These are phyloP conservation scores for Citrus hindsii DNA, from an alignment of 345 rosid genomes.

Conservation along the genomic window DNA sequence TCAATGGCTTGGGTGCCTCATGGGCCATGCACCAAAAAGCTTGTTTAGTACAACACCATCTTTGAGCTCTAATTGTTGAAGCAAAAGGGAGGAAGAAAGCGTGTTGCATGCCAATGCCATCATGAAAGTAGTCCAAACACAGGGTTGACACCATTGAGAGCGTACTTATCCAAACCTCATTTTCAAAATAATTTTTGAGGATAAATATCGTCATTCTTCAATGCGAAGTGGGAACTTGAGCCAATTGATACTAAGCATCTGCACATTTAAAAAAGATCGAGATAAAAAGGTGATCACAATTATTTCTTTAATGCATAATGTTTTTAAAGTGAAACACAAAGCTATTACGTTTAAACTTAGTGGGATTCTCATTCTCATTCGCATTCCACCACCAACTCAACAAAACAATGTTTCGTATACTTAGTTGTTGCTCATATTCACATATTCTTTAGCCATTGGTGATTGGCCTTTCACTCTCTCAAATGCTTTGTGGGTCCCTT, in stretches of 20 bases:
- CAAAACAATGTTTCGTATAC: neutral
- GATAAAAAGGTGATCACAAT: conserved; percentile 15
- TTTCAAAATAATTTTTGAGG: neutral
- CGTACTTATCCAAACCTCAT: neutral
- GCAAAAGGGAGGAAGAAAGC: neutral
- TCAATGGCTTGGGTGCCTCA: too few species aligned
- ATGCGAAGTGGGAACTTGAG: neutral
- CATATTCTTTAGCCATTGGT: conserved; percentile 25
- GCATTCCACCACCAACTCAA: conserved; percentile 6
- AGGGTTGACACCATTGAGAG: neutral
- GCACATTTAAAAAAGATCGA: neutral
- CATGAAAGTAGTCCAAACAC: neutral
- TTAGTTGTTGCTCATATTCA: conserved; percentile 19
- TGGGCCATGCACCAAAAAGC: too few species aligned
- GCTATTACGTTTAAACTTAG: conserved; percentile 23
- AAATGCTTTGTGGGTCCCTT: conserved; percentile 64
- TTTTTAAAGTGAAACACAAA: conserved; percentile 16
- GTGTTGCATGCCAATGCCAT: neutral
- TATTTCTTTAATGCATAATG: conserved; percentile 10
- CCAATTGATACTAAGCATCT: neutral
- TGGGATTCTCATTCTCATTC: conserved; percentile 72
- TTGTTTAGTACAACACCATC: neutral
- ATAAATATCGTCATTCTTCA: neutral
- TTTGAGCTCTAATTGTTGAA: neutral
- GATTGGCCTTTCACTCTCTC: neutral